phyloP scores from a whole-genome alignment of 169 alveolate species.

The Besnoitia besnoiti region DNA sequence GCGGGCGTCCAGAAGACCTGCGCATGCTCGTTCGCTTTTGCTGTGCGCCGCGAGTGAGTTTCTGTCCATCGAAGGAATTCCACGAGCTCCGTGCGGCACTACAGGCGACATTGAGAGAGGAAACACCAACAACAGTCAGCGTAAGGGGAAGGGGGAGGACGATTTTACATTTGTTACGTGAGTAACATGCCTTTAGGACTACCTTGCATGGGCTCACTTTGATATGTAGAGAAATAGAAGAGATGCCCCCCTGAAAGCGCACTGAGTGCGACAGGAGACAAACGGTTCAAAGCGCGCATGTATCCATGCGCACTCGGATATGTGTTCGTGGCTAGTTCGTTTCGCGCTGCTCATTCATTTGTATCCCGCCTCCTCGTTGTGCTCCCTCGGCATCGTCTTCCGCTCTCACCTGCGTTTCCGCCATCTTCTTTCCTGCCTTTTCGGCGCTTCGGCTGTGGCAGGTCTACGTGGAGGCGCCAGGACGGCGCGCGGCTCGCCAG shows the following conservation, averaged over 20 bases:
- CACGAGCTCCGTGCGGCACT: no score
- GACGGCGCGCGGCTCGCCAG: not conserved
- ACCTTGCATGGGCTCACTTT: not conserved
- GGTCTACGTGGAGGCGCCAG: not conserved
- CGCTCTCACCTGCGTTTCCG: not conserved
- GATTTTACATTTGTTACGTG: no score
- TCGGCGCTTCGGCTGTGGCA: not conserved
- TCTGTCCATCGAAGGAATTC: no score
- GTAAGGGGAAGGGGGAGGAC: not conserved
- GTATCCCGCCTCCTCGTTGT: not conserved
- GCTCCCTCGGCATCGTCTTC: not conserved
- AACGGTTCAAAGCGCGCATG: not conserved
- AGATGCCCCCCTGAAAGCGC: no score
- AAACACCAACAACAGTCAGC: not conserved
- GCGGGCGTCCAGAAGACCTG: not conserved
- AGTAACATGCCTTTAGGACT: no score
- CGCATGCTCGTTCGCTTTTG: constrained; percentile 14
- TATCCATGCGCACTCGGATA: not conserved
- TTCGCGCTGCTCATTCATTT: no score
- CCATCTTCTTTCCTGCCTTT: not conserved
- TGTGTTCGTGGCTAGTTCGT: not conserved
- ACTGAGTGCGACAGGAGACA: not conserved
- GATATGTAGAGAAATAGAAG: not conserved
- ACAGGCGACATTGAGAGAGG: not conserved
- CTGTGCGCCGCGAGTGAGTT: not conserved